These are phyloP conservation scores for Tephrocybe sp. DNA, from an alignment of 768 basidiomycete genomes.

Conservation along the genomic window DNA sequence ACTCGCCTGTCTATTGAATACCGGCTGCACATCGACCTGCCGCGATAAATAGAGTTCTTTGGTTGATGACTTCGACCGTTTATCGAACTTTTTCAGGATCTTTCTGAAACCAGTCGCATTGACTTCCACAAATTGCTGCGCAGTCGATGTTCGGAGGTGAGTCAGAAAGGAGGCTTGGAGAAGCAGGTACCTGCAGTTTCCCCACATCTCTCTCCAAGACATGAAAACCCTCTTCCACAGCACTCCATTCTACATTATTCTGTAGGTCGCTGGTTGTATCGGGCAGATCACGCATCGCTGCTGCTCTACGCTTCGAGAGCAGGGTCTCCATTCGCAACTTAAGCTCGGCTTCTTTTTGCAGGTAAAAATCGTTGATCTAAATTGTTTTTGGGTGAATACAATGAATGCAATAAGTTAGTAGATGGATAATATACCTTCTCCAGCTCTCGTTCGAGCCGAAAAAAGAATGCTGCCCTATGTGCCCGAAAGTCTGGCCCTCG, in stretches of 20 bases:
- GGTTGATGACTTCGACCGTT: constrained; percentile 90
- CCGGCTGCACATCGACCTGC: constrained; percentile 98
- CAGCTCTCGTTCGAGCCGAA: constrained; percentile 94
- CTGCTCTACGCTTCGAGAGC: constrained; percentile 88
- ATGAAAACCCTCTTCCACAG: constrained; percentile 94
- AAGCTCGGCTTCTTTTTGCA: constrained; percentile 95
- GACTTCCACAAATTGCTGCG: constrained; percentile 93
- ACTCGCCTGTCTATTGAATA: constrained; percentile 89
- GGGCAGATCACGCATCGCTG: constrained; percentile 70
- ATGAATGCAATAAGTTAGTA: neutral
- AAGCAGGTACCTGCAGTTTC: constrained; percentile 77
- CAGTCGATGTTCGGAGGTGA: constrained; percentile 19
- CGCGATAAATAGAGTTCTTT: constrained; percentile 95
- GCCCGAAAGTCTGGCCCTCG: constrained; percentile 87
- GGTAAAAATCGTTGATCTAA: constrained; percentile 97
- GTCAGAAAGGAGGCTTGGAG: constrained; percentile 14
- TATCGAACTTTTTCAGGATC: constrained; percentile 98
- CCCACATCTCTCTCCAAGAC: constrained; percentile 91
- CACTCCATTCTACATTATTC: constrained; percentile 88
- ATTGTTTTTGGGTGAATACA: constrained; percentile 4
- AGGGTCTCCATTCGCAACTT: constrained; percentile 89
- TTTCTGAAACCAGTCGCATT: constrained; percentile 97
- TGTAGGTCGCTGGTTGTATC: constrained; percentile 59
- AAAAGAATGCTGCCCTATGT: constrained; percentile 97
- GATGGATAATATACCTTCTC: constrained; percentile 70